phyloP scores from a whole-genome alignment of 164 flowering plant species.

The Taxillus chinensis region DNA sequence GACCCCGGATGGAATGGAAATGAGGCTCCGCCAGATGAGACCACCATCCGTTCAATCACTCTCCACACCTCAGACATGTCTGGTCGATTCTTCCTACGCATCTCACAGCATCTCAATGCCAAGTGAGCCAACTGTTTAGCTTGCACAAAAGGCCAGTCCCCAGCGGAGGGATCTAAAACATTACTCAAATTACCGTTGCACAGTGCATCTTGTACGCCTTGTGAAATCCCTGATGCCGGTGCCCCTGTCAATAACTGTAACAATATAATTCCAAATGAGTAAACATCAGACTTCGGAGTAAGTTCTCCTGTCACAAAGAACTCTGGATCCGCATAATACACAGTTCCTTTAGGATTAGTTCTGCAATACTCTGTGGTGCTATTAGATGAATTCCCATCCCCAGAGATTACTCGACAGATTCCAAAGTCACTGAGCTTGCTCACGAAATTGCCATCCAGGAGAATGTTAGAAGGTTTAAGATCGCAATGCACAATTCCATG shows the following conservation, averaged over 20 bases:
- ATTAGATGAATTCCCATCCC: slow-evolving; percentile 10
- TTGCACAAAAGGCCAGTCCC: slow-evolving; percentile 86
- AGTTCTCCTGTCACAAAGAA: slow-evolving; percentile 65
- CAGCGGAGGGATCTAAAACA: slow-evolving; percentile 68
- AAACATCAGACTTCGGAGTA: slow-evolving; percentile 69
- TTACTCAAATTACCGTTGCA: slow-evolving; percentile 36
- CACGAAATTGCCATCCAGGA: slow-evolving; percentile 57
- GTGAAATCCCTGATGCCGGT: slow-evolving; percentile 48
- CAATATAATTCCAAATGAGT: slow-evolving; percentile 74
- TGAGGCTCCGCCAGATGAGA: slow-evolving; percentile 33
- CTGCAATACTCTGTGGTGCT: slow-evolving; percentile 19
- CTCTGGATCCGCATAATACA: slow-evolving; percentile 72
- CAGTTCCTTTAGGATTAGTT: slow-evolving; percentile 68
- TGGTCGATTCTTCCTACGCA: slow-evolving; percentile 43
- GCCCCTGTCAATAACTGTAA: slow-evolving; percentile 62
- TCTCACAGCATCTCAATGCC: slow-evolving; percentile 65
- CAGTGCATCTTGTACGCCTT: slow-evolving; percentile 60
- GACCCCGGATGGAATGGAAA: slow-evolving; percentile 25
- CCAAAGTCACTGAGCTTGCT: slow-evolving; percentile 84
- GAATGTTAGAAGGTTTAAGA: slow-evolving; percentile 70
- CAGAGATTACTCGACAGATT: slow-evolving; percentile 39
- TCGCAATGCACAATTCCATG: slow-evolving; percentile 70
- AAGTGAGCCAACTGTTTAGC: slow-evolving; percentile 70
- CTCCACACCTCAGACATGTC: slow-evolving; percentile 68
- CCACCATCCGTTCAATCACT: slow-evolving; percentile 66